Base-by-base conservation (phyloP, 208 protist genomes). In the Polymyxa betae region DNA sequence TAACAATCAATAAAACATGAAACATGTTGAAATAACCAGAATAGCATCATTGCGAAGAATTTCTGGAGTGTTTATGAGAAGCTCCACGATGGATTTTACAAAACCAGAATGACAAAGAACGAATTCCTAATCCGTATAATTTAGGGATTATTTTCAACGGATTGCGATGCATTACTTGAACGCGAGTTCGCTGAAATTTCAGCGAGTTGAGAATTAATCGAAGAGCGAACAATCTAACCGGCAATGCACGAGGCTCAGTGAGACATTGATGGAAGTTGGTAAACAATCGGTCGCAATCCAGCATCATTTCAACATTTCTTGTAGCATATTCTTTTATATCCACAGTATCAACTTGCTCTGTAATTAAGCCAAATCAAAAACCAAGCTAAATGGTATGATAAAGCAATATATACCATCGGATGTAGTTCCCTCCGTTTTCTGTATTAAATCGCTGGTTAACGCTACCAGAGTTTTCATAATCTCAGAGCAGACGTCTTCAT, bases 1-100 rank as follows among this genome's bases (percentile, higher is more conserved):
- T 24, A 60, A 29, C 49, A 24, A 24, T 60, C 24, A 5, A 60
- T 60, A 60, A 24, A 24, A n/a, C n/a, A 29, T 60, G 12, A 60
- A 60, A 29, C 24, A 60, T 60, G 24, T 5, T 60, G 12, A 24
- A 60, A 5, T 82, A 43, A 82, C 72, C 72, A 82, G 40, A 82
- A 82, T 82, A 16, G 72, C 72, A 5, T 82, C 72, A 35, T 82
- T 82, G 5, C 72, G 72, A 5, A 82, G 72, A 40, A 82, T 82
- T 35, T 82, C 72, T 20, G 35, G 35, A 82, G 72, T 20, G 10
- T 5, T 20, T 45, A 35, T 43, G 5, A 82, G n/a, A 5, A 35
- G 5, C 72, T 82, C 72, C 10, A 82, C 35, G 5, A 82, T 5
- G 72, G 40, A 38, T 43, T 82, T 82, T 20, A 82, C 35, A n/a